A percentile compares a stretch with the other conserved stretches of the same genome.
Evolutionary conservation across 2,329 filamentous ascomycete species (phyloP).

Genomic region (Ophiognomonia clavigignenti-juglandacearum): DNA sequence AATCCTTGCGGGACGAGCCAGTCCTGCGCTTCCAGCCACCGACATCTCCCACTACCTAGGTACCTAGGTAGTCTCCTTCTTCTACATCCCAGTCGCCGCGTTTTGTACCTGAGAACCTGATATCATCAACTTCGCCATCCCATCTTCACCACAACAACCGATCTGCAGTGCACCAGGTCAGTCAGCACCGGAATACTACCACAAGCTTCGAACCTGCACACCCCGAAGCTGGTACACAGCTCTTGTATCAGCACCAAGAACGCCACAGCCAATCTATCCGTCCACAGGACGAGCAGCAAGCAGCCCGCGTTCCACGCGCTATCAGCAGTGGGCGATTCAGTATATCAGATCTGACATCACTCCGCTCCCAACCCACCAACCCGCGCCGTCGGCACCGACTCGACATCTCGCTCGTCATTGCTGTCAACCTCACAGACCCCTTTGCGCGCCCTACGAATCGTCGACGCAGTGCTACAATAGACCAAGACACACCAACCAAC

Average conservation of each 20-base stretch:
- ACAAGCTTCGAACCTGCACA: background rate
- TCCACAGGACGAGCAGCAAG: background rate
- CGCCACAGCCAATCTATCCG: too few relatives aligned
- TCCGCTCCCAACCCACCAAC: too few relatives aligned
- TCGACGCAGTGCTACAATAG: background rate
- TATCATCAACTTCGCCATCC: background rate
- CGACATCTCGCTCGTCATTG: background rate
- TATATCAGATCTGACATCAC: background rate
- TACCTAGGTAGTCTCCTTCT: background rate
- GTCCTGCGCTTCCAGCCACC: background rate
- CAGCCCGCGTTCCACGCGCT: background rate
- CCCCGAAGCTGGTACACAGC: too few relatives aligned
- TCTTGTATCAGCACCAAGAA: background rate
- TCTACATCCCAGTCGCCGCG: background rate
- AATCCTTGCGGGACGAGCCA: too few relatives aligned
- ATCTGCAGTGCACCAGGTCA: background rate
- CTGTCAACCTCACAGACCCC: background rate
- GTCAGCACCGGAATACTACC: background rate
- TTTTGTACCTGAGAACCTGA: background rate
- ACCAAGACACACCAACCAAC: background rate
- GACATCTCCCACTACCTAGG: background rate
- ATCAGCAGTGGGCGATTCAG: background rate
- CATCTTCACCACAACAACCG: background rate
- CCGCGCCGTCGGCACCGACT: background rate
- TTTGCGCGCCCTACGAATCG: too few relatives aligned